Evolutionary conservation across 768 basidiomycete genomes (phyloP).

Genomic region (Xanthoconium purpureum): DNA sequence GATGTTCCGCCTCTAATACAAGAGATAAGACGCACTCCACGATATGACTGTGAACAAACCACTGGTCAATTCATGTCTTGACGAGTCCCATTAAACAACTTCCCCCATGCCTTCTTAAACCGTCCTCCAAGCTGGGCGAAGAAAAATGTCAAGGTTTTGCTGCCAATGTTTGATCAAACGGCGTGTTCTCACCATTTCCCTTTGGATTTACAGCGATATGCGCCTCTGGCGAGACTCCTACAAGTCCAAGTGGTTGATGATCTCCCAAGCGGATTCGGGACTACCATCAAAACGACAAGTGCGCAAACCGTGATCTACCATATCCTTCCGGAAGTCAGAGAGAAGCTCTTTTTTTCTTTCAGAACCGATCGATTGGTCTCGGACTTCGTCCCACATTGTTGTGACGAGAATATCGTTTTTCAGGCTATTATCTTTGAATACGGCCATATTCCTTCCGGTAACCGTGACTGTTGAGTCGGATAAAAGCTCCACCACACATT

Average conservation of each 20-base stretch:
- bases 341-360: conserved; percentile 13
- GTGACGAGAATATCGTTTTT: conserved; percentile 17
- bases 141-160: conserved; percentile 10
- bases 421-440: background rate
- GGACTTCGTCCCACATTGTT: conserved; percentile 18
- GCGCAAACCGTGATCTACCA: conserved; percentile 8
- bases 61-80: background rate
- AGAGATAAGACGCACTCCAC: conserved; percentile 75
- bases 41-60: conserved; percentile 55
- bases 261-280: conserved; percentile 7
- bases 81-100: background rate
- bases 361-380: background rate
- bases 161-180: conserved; percentile 9
- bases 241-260: conserved; percentile 5
- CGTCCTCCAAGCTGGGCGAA: background rate
- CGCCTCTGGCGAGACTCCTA: background rate
- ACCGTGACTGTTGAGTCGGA: background rate
- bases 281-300: conserved; percentile 9
- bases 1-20: conserved; percentile 49
- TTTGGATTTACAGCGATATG: conserved; percentile 10
- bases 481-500: too few relatives aligned
- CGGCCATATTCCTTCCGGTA: background rate
- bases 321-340: background rate
- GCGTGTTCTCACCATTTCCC: conserved; percentile 10
- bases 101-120: conserved; percentile 4